Percentiles rank a stretch among this genome's conserved stretches.
phyloP scores from a whole-genome alignment of 192 early-diverging fungal genomes.

The Gaertneriomyces semiglobifer region DNA sequence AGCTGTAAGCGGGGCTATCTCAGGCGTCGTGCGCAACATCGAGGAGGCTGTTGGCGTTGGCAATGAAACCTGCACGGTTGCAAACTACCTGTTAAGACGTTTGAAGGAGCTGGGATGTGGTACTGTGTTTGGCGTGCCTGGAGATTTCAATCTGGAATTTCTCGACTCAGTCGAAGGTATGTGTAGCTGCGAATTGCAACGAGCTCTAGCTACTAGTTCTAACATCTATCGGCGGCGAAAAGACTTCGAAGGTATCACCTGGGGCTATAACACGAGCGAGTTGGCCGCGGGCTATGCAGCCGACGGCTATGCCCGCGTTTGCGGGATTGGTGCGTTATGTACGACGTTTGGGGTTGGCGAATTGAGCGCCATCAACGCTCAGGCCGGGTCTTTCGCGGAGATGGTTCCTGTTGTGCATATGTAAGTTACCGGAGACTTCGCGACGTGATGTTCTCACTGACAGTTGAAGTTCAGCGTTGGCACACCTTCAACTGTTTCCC shows the following conservation, averaged over 20 bases:
- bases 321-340: conserved; percentile 38
- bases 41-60: not conserved
- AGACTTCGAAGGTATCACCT: conserved; percentile 38
- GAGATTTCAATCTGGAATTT: conserved; percentile 44
- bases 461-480: conserved; percentile 29
- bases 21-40: too few relatives aligned
- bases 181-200: not conserved
- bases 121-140: conserved; percentile 47
- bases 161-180: conserved; percentile 16
- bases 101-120: conserved; percentile 45
- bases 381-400: conserved; percentile 48
- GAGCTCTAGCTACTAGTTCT: not conserved
- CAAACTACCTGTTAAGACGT: conserved; percentile 36
- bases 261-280: conserved; percentile 48
- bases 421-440: not conserved
- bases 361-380: conserved; percentile 41
- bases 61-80: conserved; percentile 24
- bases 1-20: too few relatives aligned
- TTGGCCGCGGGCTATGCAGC: conserved; percentile 46
- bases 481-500: conserved; percentile 45
- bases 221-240: not conserved
- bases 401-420: conserved; percentile 53
- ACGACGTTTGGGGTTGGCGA: conserved; percentile 53
- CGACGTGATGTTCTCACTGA: not conserved
- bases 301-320: conserved; percentile 49